Evolutionary conservation across 495 filamentous ascomycete genomes (phyloP).

Genomic region (Immersiella caudata): DNA sequence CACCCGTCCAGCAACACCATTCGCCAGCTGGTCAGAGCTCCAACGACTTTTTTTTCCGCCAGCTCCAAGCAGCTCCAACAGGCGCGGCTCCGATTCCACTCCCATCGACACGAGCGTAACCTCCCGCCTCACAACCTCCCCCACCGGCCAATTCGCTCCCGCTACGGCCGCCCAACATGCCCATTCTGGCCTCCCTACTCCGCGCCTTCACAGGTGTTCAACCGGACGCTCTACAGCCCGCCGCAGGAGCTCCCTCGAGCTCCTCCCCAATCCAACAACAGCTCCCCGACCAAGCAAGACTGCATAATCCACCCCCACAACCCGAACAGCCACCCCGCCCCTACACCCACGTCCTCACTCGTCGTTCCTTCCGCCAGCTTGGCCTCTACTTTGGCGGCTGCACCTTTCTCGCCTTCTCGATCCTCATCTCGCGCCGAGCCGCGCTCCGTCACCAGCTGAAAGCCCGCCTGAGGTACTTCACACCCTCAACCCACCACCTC

Average conservation of each 20-base stretch:
- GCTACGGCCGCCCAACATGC: constrained; percentile 15
- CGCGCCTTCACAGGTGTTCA: constrained; percentile 12
- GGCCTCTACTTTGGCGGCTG: constrained; percentile 66
- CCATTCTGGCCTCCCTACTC: constrained; percentile 18
- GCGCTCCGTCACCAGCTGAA: constrained; percentile 56
- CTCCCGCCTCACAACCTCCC: not conserved
- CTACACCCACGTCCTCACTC: constrained; percentile 23
- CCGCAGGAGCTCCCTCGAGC: constrained; percentile 1
- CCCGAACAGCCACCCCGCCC: constrained; percentile 6
- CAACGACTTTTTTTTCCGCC: not conserved
- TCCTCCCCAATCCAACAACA: not conserved
- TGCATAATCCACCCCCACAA: not conserved
- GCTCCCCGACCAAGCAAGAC: not conserved
- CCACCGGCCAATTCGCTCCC: not conserved
- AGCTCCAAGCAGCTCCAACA: not conserved
- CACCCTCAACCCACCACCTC: constrained; percentile 11
- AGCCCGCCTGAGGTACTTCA: constrained; percentile 65
- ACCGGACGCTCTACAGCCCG: constrained; percentile 1
- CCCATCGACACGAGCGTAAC: not conserved
- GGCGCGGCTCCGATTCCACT: not conserved
- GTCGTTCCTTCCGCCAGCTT: constrained; percentile 31
- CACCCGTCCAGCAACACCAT: not conserved
- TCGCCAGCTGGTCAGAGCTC: constrained; percentile 7
- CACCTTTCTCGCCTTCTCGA: constrained; percentile 69
- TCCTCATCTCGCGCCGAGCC: constrained; percentile 70